Base-by-base conservation (phyloP, 2,329 filamentous ascomycete genomes). In the Diplodia corticola region DNA sequence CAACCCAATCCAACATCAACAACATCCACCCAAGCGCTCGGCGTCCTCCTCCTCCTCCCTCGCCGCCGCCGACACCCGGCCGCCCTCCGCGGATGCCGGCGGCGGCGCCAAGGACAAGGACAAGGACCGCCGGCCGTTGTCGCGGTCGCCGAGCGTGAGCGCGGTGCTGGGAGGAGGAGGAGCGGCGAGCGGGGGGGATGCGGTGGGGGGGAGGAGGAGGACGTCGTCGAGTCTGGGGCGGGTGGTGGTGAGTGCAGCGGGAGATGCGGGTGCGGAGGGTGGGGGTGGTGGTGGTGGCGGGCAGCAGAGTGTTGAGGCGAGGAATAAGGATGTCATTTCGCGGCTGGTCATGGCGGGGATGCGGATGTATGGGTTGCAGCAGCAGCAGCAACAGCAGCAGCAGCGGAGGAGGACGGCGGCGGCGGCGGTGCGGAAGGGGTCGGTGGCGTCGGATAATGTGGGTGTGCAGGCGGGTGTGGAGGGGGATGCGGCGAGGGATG, bases 311-410 rank as follows among this genome's bases (percentile, higher is more conserved):
- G 74, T 72, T 2, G 77, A 80, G 61, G 73, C 73, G 3, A 70
- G 75, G n/a, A 85, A 85, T 71, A 84, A 83, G 67, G 80, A 82
- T n/a, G 72, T 79, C 2, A 73, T 85, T 3, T 80, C 81, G 0
- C 77, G 80, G n/a, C 75, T 83, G 4, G 80, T 84, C 26, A 82
- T 85, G 80, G 80, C 83, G 5, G 83, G 81, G 4, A 83, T 85
- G 82, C 81, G 83, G 1, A 77, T 85, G 67, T 78, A 84, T 68
- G 83, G 83, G 1, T 68, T 83, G 9, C 78, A 81, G 40, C 81
- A 82, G 67, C 73, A 75, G 49, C n/a, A n/a, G n/a, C n/a, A n/a
- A n/a, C n/a, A n/a, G n/a, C n/a, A n/a, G n/a, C n/a, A 81, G 37
- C 81, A 82, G 67, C 73, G 76, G 49, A 81, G 78, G 71, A 59